Evolutionary conservation across 2,329 filamentous ascomycete species (phyloP), one percentile per base, ranked within the genome.

Genomic region (Zalaria sp.): DNA sequence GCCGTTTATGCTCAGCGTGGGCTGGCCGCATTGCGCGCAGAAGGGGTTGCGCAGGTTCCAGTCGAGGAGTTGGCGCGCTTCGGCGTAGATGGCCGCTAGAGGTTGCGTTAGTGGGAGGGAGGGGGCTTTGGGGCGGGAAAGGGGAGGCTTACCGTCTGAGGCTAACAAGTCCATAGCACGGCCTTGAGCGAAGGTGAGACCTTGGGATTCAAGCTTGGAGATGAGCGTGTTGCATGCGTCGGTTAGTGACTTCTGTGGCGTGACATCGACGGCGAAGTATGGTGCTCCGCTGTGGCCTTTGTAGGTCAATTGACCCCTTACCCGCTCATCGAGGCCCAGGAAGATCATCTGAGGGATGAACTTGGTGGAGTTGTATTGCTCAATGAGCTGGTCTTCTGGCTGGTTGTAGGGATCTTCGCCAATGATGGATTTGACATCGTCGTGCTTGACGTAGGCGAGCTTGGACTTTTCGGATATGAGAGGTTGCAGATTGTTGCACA

Each of bases 31-130:
- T 43, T 81, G 81, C 28, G 79, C 87, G 61, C 91, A 98, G 69
- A 86, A 98, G 27, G 81, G 83, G 63, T 93, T 94, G 40, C 89
- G 82, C 26, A 72, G 72, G 64, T 98, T 96, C 91, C 91, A 98
- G 66, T 96, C 91, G 31, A 93, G 69, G 26, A 95, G 71, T 37
- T 87, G 83, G 42, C 89, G 79, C 5, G 87, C 84, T 62, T 94
- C 85, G 9, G 86, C 89, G 52, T 87, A 94, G 37, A 94, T 83
- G 39, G 88, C 86, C 45, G 88, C 91, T 91, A 47, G 25, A 37
- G 25, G 28, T 37, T 45, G 36, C 9, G 18, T 39, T 27, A 26
- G 28, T 32, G 29, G 7, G 7, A 32, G 29, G 7, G 29, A 32
- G 29, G 7, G 29, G 7, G 29, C n/a, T 8, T 27, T 25, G 11